These are phyloP conservation scores for Colletotrichum ledebouriae DNA, from an alignment of 2,329 filamentous ascomycete species.

Conservation along the genomic window DNA sequence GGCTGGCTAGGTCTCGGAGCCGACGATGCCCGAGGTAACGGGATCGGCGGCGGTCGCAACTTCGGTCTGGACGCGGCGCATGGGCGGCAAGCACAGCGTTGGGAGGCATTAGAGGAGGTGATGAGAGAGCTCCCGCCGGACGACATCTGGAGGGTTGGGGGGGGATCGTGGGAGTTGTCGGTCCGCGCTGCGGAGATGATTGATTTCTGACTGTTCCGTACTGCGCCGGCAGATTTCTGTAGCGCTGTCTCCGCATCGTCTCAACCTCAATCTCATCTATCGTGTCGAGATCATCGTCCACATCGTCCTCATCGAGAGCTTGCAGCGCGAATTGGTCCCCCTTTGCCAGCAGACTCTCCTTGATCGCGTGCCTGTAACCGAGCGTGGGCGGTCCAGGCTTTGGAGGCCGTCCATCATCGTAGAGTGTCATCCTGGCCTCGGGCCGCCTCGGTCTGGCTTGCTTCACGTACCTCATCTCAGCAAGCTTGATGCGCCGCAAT, in stretches of 20 bases:
- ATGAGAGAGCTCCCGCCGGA: not conserved
- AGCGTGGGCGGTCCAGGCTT: conserved; percentile 1
- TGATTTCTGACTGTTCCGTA: not conserved
- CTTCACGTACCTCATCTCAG: conserved; percentile 6
- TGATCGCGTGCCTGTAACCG: not conserved
- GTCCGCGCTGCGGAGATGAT: not conserved
- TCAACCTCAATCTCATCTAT: not conserved
- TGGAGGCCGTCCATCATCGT: conserved; percentile 2
- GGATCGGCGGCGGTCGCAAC: not conserved
- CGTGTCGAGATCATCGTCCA: conserved; percentile 2
- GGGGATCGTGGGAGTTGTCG: not conserved
- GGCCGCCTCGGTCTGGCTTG: not conserved
- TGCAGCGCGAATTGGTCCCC: not conserved
- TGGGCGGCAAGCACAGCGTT: not conserved
- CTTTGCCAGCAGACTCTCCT: conserved; percentile 4
- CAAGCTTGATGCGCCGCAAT: conserved; percentile 3
- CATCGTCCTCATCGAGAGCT: not conserved
- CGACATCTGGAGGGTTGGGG: not conserved
- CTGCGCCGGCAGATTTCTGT: not conserved
- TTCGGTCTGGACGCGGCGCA: not conserved
- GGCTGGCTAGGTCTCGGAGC: not conserved
- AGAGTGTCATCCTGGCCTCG: not conserved
- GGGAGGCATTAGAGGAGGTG: conserved; percentile 1
- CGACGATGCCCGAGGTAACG: not conserved
- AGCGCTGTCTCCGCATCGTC: not conserved